Conservation (phyloP, 2,329 filamentous ascomycete species). For the Penicillium sp. region DNA sequence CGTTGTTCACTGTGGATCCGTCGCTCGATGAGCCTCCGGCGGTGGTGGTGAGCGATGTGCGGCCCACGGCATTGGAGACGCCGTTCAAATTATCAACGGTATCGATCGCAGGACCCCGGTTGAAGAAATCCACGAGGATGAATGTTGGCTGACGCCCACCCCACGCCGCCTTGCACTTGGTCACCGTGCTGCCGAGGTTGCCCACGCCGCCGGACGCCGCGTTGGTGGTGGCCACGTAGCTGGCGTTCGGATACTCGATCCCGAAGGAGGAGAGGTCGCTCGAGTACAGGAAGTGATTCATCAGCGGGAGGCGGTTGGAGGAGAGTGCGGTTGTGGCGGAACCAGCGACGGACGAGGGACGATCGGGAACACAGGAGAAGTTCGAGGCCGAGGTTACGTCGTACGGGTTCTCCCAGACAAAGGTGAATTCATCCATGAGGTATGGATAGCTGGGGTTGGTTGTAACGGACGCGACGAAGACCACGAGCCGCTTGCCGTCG, state of each 20-base stretch:
- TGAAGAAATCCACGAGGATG: slow-evolving; percentile 74
- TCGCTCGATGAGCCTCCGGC: slow-evolving; percentile 22
- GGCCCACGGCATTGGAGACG: slow-evolving; percentile 44
- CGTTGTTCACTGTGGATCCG: slow-evolving; percentile 29
- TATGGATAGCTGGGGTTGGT: slow-evolving; percentile 37
- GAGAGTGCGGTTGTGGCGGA: slow-evolving; percentile 48
- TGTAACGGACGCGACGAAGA: slow-evolving; percentile 57
- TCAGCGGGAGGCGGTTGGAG: slow-evolving; percentile 60
- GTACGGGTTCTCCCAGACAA: slow-evolving; percentile 66
- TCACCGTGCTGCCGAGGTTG: slow-evolving; percentile 46
- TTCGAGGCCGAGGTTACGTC: slow-evolving; percentile 57
- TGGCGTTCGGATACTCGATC: slow-evolving; percentile 59
- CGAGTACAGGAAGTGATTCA: slow-evolving; percentile 76
- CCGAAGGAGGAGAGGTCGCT: slow-evolving; percentile 42
- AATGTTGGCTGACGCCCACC: slow-evolving; percentile 63
- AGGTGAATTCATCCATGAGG: slow-evolving; percentile 42
- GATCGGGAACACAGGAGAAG: slow-evolving; percentile 68
- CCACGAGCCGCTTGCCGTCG: slow-evolving; percentile 59
- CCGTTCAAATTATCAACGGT: slow-evolving; percentile 65
- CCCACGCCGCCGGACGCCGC: slow-evolving; percentile 54
- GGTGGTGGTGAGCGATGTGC: slow-evolving; percentile 32
- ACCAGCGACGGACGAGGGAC: slow-evolving; percentile 53
- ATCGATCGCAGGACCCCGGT: slow-evolving; percentile 63
- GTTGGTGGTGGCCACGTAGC: slow-evolving; percentile 60
- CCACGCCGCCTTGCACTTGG: slow-evolving; percentile 52